A percentile compares a stretch with the other conserved stretches of the same genome.
phyloP scores from a whole-genome alignment of 2,329 filamentous ascomycete genomes.

The Fusarium falciforme region DNA sequence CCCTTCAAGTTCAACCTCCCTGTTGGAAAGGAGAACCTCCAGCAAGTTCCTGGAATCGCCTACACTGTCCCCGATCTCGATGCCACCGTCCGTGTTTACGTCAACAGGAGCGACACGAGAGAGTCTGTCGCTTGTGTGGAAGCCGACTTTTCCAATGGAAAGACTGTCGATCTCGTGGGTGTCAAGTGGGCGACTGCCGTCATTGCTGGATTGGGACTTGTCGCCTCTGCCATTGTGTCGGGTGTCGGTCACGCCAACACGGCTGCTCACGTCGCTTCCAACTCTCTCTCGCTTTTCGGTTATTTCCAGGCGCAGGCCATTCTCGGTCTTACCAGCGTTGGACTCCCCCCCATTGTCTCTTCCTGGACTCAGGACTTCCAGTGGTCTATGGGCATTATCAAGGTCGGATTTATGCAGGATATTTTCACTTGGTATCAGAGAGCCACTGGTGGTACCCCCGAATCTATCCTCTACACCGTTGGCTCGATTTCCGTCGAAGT shows the following conservation, averaged over 20 bases:
- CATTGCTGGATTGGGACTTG: slow-evolving; percentile 84
- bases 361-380: slow-evolving; percentile 98
- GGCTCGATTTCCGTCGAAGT: slow-evolving; percentile 85
- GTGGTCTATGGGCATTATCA: slow-evolving; percentile 97
- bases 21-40: slow-evolving; percentile 67
- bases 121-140: slow-evolving; percentile 85
- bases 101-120: slow-evolving; percentile 74
- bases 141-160: slow-evolving; percentile 87
- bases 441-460: slow-evolving; percentile 86
- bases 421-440: slow-evolving; percentile 97
- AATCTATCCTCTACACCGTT: slow-evolving; percentile 80
- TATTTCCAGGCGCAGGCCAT: slow-evolving; percentile 97
- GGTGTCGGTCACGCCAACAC: slow-evolving; percentile 94
- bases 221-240: slow-evolving; percentile 88
- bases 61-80: slow-evolving; percentile 94
- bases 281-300: slow-evolving; percentile 91
- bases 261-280: slow-evolving; percentile 92
- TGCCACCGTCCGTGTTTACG: slow-evolving; percentile 82
- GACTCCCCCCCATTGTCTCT: slow-evolving; percentile 86
- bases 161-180: slow-evolving; percentile 88
- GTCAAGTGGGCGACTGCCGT: slow-evolving; percentile 92
- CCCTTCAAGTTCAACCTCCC: slow-evolving; percentile 77
- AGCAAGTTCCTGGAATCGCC: slow-evolving; percentile 81
- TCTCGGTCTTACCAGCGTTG: slow-evolving; percentile 84
- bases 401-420: slow-evolving; percentile 84